A percentile compares a stretch with the other conserved stretches of the same genome.
Conservation (phyloP, 208 protist species). For the Acanthamoeba triangularis region DNA sequence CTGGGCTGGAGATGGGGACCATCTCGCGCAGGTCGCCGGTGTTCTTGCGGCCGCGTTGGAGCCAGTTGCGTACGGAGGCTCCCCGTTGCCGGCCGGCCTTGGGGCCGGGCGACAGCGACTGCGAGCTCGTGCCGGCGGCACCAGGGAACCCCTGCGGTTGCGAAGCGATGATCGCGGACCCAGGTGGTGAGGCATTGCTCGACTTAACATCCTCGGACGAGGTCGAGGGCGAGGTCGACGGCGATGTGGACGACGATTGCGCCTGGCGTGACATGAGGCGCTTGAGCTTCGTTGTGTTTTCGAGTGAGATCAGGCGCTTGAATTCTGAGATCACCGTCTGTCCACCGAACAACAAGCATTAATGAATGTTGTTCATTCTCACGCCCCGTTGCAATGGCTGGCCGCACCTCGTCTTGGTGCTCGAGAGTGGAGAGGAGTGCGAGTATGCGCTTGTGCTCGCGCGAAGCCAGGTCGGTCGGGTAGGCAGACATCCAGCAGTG, state of each 20-base stretch:
- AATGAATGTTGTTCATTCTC: too few species aligned
- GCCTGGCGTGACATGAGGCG: neutral
- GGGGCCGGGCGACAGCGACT: neutral
- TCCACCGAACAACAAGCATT: too few species aligned
- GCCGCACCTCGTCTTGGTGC: neutral
- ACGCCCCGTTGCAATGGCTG: too few species aligned
- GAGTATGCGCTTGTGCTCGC: conserved; percentile 25
- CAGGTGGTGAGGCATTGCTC: neutral
- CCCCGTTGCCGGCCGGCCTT: neutral
- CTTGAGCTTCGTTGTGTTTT: conserved; percentile 30
- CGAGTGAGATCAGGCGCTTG: conserved; percentile 16
- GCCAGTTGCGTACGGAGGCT: neutral
- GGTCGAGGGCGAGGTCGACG: neutral
- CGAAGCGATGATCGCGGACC: neutral
- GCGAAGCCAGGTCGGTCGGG: neutral
- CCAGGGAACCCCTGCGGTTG: too few species aligned
- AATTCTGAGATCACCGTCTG: neutral
- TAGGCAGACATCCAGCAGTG: conserved; percentile 36
- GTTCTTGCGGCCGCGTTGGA: neutral
- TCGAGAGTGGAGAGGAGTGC: neutral
- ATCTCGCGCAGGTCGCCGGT: neutral
- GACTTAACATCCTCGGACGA: neutral
- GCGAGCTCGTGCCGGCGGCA: neutral
- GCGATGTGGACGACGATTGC: neutral
- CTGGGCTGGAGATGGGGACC: too few species aligned